Percentiles rank a stretch among this genome's conserved stretches.
Evolutionary conservation across 805 yeast genomes (phyloP).

Genomic region (Yarrowia yakushimensis): DNA sequence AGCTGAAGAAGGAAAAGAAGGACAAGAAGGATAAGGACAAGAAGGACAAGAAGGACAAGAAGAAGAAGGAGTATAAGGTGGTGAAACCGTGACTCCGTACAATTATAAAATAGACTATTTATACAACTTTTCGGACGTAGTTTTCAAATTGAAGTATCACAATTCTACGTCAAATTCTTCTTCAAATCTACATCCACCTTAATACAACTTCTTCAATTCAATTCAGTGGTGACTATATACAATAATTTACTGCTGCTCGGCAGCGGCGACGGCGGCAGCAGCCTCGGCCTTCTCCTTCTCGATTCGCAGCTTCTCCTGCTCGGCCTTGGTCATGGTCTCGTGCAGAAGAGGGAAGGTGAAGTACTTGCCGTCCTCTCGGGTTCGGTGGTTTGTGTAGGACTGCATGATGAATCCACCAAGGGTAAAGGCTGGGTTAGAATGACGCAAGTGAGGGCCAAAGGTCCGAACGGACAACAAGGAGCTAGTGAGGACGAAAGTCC

Average conservation of each 20-base stretch:
- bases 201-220: too few species aligned
- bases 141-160: too few species aligned
- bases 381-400: conserved; percentile 17
- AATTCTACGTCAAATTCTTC: too few species aligned
- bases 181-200: too few species aligned
- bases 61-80: conserved; percentile 6
- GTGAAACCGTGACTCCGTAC: background rate
- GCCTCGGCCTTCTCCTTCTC: conserved; percentile 25
- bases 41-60: background rate
- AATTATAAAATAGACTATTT: background rate
- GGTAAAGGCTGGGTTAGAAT: conserved; percentile 23
- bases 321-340: conserved; percentile 26
- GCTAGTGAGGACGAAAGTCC: too few species aligned
- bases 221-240: conserved; percentile 24
- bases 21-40: conserved; percentile 14
- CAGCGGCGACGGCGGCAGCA: conserved; percentile 2
- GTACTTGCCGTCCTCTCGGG: conserved; percentile 24
- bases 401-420: conserved; percentile 23
- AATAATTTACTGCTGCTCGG: conserved; percentile 24
- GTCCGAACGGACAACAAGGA: background rate
- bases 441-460: background rate
- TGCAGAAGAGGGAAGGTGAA: conserved; percentile 20
- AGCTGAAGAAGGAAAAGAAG: conserved; percentile 22
- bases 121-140: too few species aligned
- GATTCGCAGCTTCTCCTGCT: conserved; percentile 13